phyloP scores from a whole-genome alignment of 2,329 filamentous ascomycete genomes.

The Orbilia blumenaviensis region DNA sequence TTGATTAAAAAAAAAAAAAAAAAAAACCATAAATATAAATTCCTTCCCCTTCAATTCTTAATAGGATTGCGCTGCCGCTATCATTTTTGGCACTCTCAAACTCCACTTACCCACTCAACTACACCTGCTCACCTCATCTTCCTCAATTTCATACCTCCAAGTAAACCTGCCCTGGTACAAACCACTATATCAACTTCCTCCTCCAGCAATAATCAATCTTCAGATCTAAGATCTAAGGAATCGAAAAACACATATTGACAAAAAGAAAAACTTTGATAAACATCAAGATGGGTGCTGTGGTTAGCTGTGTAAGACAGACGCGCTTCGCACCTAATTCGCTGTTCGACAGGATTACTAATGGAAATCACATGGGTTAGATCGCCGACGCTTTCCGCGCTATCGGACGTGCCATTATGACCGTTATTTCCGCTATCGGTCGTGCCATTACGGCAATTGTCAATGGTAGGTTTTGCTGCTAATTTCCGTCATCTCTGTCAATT shows the following conservation, averaged over 20 bases:
- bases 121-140: too few relatives aligned
- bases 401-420: conserved; percentile 48
- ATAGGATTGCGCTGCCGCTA: not conserved
- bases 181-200: not conserved
- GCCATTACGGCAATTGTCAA: conserved; percentile 48
- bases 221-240: not conserved
- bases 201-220: not conserved
- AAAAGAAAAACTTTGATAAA: not conserved
- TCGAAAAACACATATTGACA: not conserved
- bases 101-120: too few relatives aligned
- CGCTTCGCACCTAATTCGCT: not conserved
- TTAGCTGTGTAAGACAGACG: conserved; percentile 35
- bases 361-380: conserved; percentile 12
- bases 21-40: too few relatives aligned
- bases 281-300: conserved; percentile 44
- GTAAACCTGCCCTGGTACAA: not conserved
- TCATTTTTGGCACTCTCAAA: not conserved
- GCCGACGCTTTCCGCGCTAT: conserved; percentile 38
- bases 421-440: conserved; percentile 44
- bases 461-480: conserved; percentile 16
- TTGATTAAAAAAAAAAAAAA: too few relatives aligned
- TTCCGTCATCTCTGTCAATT: not conserved
- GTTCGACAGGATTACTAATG: not conserved
- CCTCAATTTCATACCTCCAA: too few relatives aligned
- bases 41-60: too few relatives aligned